A percentile compares a stretch with the other conserved stretches of the same genome.
Evolutionary conservation across 1,284 basidiomycete genomes (phyloP).

Genomic region (Irpex sp.): DNA sequence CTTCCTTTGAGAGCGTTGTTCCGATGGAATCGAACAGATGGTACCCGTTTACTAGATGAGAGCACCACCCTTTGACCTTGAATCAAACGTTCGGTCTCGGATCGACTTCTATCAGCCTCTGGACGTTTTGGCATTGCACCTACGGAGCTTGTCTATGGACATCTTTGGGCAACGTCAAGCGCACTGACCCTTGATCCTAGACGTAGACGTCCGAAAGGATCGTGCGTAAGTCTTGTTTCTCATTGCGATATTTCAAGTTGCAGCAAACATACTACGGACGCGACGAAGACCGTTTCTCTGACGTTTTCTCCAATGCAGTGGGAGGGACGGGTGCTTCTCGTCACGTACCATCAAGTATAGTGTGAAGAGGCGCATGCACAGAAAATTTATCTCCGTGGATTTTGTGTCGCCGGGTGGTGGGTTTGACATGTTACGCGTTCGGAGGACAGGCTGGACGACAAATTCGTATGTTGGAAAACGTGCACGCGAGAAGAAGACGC

Average conservation of each 20-base stretch:
- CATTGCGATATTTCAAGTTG: neutral
- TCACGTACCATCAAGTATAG: no score
- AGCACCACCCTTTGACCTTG: neutral
- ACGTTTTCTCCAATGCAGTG: neutral
- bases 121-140: neutral
- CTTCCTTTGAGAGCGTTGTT: neutral
- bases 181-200: neutral
- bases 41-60: neutral
- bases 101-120: no score
- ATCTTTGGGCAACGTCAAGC: neutral
- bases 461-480: no score
- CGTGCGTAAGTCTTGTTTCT: neutral
- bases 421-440: neutral
- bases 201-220: neutral
- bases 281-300: neutral
- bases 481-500: no score
- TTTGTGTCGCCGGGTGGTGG: neutral
- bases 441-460: neutral
- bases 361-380: neutral
- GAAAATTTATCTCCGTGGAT: neutral
- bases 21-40: neutral
- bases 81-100: neutral
- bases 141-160: neutral
- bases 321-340: neutral
- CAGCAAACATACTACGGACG: neutral